phyloP scores from a whole-genome alignment of 2,329 filamentous ascomycete species.

The Phialophora chinensis region DNA sequence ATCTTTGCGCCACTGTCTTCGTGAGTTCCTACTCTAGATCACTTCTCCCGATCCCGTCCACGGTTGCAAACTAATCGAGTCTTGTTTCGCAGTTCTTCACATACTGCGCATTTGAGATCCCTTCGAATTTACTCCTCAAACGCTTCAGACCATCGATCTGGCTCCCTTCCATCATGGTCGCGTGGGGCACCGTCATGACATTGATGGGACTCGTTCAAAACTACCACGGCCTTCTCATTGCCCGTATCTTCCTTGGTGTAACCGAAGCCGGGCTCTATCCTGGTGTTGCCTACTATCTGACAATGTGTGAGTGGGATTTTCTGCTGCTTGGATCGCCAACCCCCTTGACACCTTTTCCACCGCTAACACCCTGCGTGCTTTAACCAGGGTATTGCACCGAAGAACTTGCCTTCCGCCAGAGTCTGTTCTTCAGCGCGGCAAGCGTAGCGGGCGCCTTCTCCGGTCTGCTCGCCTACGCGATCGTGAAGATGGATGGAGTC shows the following conservation, averaged over 20 bases:
- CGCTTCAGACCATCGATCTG: slow-evolving; percentile 31
- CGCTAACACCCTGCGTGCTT: not conserved
- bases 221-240: slow-evolving; percentile 43
- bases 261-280: slow-evolving; percentile 51
- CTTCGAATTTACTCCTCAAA: slow-evolving; percentile 68
- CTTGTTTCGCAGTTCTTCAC: slow-evolving; percentile 48
- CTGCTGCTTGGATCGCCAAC: not conserved
- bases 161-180: slow-evolving; percentile 45
- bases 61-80: not conserved
- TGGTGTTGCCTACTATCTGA: slow-evolving; percentile 53
- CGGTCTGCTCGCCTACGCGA: slow-evolving; percentile 58
- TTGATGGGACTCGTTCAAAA: slow-evolving; percentile 56
- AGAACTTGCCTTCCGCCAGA: slow-evolving; percentile 51
- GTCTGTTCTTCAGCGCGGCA: slow-evolving; percentile 56
- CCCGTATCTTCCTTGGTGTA: slow-evolving; percentile 55
- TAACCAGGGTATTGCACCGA: slow-evolving; percentile 48
- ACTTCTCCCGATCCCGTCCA: not conserved
- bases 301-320: slow-evolving; percentile 44
- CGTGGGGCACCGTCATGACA: slow-evolving; percentile 56
- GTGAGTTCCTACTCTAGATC: not conserved
- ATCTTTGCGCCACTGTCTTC: slow-evolving; percentile 62
- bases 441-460: slow-evolving; percentile 59
- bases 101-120: slow-evolving; percentile 66
- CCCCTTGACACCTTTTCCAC: not conserved
- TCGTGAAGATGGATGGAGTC: slow-evolving; percentile 59